Conservation (phyloP, 2,329 filamentous ascomycete species). For the Tolypocladium ovalisporum region DNA sequence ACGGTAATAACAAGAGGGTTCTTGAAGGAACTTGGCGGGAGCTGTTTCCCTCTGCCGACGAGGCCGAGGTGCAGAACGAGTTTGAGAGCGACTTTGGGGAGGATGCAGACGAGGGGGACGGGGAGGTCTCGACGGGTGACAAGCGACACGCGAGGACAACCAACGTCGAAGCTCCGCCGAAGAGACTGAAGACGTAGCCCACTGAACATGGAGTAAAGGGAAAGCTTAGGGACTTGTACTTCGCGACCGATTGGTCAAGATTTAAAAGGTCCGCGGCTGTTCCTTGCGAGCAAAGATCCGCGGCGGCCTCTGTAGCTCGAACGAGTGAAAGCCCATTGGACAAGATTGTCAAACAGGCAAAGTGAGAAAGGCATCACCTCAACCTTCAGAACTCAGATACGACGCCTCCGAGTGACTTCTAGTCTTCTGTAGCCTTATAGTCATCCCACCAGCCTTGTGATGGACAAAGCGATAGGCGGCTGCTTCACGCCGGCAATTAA, state of each 20-base stretch:
- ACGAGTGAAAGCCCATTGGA: too few species aligned
- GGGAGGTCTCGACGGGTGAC: conserved; percentile 6
- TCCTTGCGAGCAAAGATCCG: not conserved
- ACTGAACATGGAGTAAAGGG: not conserved
- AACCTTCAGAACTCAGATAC: not conserved
- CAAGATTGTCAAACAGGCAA: too few species aligned
- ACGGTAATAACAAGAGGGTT: conserved; percentile 52
- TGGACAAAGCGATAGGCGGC: too few species aligned
- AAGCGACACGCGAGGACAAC: conserved; percentile 14
- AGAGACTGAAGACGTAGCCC: conserved; percentile 15
- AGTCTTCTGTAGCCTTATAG: too few species aligned
- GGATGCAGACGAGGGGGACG: conserved; percentile 18
- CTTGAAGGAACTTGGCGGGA: conserved; percentile 46
- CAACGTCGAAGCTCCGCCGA: conserved; percentile 4
- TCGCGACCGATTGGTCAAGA: not conserved
- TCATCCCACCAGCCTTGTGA: too few species aligned
- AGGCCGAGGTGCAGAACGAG: conserved; percentile 28
- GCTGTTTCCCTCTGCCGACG: conserved; percentile 27
- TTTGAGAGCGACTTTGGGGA: conserved; percentile 22
- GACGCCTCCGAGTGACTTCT: too few species aligned
- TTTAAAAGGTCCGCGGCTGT: not conserved
- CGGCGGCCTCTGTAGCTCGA: not conserved
- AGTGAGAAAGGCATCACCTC: not conserved
- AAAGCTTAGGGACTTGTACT: not conserved
- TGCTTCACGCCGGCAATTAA: too few species aligned